These are phyloP conservation scores for Pseudophaeomoniella oleicola DNA, from an alignment of 2,329 filamentous ascomycete genomes.

Conservation along the genomic window DNA sequence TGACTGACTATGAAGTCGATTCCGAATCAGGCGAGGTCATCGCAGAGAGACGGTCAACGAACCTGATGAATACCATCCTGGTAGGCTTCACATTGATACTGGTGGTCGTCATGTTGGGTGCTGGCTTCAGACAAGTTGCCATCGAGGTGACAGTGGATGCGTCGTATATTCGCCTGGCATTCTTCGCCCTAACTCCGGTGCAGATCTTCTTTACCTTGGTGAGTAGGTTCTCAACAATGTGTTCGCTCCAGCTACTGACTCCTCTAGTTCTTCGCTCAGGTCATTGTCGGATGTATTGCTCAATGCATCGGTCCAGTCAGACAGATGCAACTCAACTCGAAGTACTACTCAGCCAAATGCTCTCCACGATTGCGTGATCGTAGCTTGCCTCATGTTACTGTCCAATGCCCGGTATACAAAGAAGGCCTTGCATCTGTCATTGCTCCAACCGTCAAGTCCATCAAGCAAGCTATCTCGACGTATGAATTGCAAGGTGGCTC, in stretches of 20 bases:
- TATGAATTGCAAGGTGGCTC: conserved; percentile 41
- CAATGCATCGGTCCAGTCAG: conserved; percentile 63
- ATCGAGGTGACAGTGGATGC: conserved; percentile 54
- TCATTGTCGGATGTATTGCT: conserved; percentile 60
- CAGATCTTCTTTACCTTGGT: conserved; percentile 65
- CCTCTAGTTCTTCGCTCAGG: conserved; percentile 55
- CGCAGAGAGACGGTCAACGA: conserved; percentile 50
- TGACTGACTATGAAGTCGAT: conserved; percentile 46
- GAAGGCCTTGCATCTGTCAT: conserved; percentile 61
- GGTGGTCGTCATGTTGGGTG: conserved; percentile 51
- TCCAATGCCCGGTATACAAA: conserved; percentile 82
- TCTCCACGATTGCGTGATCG: conserved; percentile 44
- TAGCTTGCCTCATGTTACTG: conserved; percentile 39
- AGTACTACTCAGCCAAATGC: conserved; percentile 64
- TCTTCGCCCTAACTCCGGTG: conserved; percentile 52
- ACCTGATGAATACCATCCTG: conserved; percentile 55
- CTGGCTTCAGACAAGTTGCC: conserved; percentile 54
- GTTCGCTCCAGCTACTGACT: conserved; percentile 5
- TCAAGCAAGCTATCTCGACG: conserved; percentile 43
- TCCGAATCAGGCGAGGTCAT: conserved; percentile 56
- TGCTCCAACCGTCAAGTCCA: conserved; percentile 38
- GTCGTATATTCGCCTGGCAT: conserved; percentile 46
- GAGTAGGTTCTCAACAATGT: conserved; percentile 12
- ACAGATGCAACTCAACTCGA: conserved; percentile 61
- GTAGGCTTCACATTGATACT: conserved; percentile 53